Percentiles rank a stretch among this genome's conserved stretches.
Evolutionary conservation across 2,329 filamentous ascomycete genomes (phyloP).

Genomic region (Monilinia fructicola): DNA sequence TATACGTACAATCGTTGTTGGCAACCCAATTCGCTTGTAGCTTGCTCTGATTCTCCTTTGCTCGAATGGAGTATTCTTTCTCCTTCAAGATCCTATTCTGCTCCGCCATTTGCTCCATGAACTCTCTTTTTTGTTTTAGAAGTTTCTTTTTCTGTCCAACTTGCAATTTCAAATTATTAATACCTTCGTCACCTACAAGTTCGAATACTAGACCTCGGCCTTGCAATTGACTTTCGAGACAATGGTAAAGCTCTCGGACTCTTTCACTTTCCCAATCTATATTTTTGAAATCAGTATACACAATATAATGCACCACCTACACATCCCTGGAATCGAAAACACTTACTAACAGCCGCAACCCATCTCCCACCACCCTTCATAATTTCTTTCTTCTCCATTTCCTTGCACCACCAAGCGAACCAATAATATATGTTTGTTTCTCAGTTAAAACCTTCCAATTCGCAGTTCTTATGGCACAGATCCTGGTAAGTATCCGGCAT

Average conservation of each 20-base stretch:
- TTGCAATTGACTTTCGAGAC: not conserved
- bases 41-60: not conserved
- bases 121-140: not conserved
- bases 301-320: not conserved
- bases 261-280: constrained; percentile 21
- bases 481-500: not conserved
- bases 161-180: not conserved
- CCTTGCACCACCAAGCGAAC: constrained; percentile 13
- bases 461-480: not conserved
- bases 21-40: constrained; percentile 8
- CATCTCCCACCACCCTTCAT: constrained; percentile 20
- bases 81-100: not conserved
- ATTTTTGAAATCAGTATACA: not conserved
- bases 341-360: constrained; percentile 23
- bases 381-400: constrained; percentile 10
- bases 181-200: not conserved
- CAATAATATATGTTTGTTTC: constrained; percentile 8
- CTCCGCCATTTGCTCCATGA: too few relatives aligned
- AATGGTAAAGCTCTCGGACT: not conserved
- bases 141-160: constrained; percentile 2
- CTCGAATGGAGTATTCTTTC: not conserved
- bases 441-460: constrained; percentile 9
- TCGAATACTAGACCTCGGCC: not conserved
- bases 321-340: not conserved
- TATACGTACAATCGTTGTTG: constrained; percentile 18